Evolutionary conservation across 78 protist species (phyloP).

Genomic region (Speleostelium caveatum): DNA sequence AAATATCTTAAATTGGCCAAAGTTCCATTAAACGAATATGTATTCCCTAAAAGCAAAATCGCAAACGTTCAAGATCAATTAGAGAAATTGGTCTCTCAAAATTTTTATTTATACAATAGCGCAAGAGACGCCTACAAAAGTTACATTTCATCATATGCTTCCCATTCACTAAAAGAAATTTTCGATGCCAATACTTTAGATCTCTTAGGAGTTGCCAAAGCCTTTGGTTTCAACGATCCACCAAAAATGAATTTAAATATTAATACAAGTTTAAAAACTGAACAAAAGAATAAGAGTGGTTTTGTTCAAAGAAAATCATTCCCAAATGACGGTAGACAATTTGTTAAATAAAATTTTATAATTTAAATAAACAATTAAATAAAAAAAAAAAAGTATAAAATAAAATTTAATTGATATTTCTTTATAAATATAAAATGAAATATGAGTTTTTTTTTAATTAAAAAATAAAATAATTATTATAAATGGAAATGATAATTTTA

Average conservation of each 20-base stretch:
- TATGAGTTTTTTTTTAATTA: too few relatives aligned
- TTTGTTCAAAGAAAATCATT: conserved; percentile 3
- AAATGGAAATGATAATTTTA: too few relatives aligned
- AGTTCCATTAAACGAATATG: conserved; percentile 96
- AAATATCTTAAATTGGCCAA: conserved; percentile 90
- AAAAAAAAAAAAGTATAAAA: too few relatives aligned
- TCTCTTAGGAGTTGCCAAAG: conserved; percentile 67
- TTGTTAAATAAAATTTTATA: conserved; percentile 5
- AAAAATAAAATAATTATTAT: too few relatives aligned
- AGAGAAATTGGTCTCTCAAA: conserved; percentile 94
- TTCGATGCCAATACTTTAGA: conserved; percentile 94
- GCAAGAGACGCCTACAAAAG: conserved; percentile 97
- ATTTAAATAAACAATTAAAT: too few relatives aligned
- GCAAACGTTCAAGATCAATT: conserved; percentile 95
- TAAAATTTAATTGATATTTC: too few relatives aligned
- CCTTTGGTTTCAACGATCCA: conserved; percentile 83
- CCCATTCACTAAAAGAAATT: conserved; percentile 95
- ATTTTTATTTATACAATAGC: conserved; percentile 95
- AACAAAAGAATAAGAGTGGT: conserved; percentile 6
- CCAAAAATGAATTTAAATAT: conserved; percentile 51
- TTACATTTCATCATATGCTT: conserved; percentile 96
- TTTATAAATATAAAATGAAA: too few relatives aligned
- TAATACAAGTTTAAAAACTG: conserved; percentile 10
- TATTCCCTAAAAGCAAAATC: conserved; percentile 95
- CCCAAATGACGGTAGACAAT: conserved; percentile 40